Base-by-base conservation (phyloP, 371 early-diverging fungal species). In the Chytridium lagenaria region DNA sequence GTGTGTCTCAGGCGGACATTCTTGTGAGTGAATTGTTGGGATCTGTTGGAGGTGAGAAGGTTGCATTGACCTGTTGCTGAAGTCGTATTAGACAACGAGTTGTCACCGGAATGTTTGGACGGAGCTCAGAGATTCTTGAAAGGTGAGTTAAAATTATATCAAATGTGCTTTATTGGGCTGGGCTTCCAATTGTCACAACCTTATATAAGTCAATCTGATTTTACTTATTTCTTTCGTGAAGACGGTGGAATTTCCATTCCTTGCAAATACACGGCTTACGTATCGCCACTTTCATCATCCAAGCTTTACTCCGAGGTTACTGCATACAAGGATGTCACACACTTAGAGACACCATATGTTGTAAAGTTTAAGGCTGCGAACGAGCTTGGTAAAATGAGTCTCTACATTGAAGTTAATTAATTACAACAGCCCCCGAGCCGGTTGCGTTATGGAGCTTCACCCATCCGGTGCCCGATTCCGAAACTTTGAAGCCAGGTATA, bases 91-190 rank as follows among this genome's bases (percentile, higher is more conserved):
- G 97, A 98, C 81, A 98, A 98, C 80, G 98, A 98, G 79, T 88
- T 97, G 1, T 94, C 96, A 0, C 98, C 98, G 1, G 98, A 98
- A 81, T 98, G 98, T 78, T 82, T 98, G 28, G 95, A 94, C 78
- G 97, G 94, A 10, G 97, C 95, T 5, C 93, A 93, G 73, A 86
- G 89, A 63, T 88, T 93, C 33, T 75, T 97, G 38, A 95, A 93
- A 82, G 75, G 90, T 89, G 79, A 76, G 10, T 2, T 26, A 57
- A 19, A n/a, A n/a, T n/a, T n/a, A n/a, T n/a, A n/a, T n/a, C n/a
- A n/a, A n/a, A n/a, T n/a, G n/a, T n/a, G n/a, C n/a, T n/a, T n/a
- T n/a, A n/a, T n/a, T n/a, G n/a, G n/a, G n/a, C n/a, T n/a, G n/a
- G n/a, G n/a, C n/a, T n/a, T n/a, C n/a, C n/a, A n/a, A n/a, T n/a